A percentile compares a stretch with the other conserved stretches of the same genome.
These are phyloP conservation scores for Solanum peruvianum DNA, from an alignment of 257 asterid genomes.

Conservation along the genomic window DNA sequence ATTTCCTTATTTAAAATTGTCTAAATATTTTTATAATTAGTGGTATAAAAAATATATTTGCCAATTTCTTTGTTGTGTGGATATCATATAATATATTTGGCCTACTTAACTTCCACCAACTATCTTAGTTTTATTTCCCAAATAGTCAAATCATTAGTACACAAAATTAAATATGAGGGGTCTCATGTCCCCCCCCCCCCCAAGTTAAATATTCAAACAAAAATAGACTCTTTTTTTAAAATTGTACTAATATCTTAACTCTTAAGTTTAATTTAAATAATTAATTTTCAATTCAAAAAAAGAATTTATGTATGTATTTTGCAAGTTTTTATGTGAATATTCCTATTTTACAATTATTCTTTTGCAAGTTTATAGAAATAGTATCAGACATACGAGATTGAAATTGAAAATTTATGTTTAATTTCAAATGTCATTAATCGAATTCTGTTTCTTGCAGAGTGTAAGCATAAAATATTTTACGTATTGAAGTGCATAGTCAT, in stretches of 20 bases:
- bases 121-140: background rate
- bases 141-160: background rate
- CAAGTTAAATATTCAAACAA: background rate
- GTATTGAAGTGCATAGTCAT: background rate
- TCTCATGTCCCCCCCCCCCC: background rate
- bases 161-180: background rate
- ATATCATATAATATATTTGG: background rate
- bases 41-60: background rate
- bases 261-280: no score
- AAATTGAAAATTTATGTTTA: background rate
- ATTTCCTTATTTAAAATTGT: background rate
- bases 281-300: background rate
- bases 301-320: background rate
- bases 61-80: background rate
- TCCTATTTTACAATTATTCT: background rate
- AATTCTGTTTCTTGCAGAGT: background rate
- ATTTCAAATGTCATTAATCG: accelerated
- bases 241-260: background rate
- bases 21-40: background rate
- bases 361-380: background rate
- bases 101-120: background rate
- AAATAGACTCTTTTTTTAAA: background rate
- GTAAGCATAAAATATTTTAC: background rate
- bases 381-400: background rate
- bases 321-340: background rate